phyloP scores from a whole-genome alignment of 345 rosid species.

The Camelina neglecta region DNA sequence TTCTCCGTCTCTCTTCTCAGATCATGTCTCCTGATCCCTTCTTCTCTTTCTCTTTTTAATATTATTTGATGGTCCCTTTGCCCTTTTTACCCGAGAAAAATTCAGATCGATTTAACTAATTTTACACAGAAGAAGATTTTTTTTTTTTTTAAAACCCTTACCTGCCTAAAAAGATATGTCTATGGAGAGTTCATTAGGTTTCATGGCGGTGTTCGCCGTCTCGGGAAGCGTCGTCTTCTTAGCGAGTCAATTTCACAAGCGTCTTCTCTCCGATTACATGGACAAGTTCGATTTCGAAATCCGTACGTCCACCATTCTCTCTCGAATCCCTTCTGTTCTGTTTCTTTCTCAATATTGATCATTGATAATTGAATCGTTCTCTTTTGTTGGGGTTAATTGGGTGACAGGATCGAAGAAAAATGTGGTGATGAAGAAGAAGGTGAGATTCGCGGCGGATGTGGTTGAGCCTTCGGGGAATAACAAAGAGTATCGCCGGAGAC shows the following conservation, averaged over 20 bases:
- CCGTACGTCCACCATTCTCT: constrained; percentile 5
- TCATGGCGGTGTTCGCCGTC: constrained; percentile 84
- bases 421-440: constrained; percentile 60
- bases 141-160: neutral
- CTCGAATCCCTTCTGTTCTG: neutral
- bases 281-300: constrained; percentile 69
- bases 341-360: too few species aligned
- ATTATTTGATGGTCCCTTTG: too few species aligned
- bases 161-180: neutral
- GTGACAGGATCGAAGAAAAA: constrained; percentile 33
- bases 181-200: constrained; percentile 56
- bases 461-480: constrained; percentile 70
- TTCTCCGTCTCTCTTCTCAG: constrained; percentile 36
- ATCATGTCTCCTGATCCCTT: constrained; percentile 37
- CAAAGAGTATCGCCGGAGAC: constrained; percentile 62
- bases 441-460: constrained; percentile 81
- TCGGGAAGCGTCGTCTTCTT: constrained; percentile 83
- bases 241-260: constrained; percentile 71
- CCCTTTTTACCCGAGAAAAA: neutral
- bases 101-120: neutral
- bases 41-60: neutral
- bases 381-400: neutral
- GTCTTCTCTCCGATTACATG: constrained; percentile 85
- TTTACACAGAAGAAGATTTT: neutral
- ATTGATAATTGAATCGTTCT: neutral